Base-by-base conservation (phyloP, 2,329 filamentous ascomycete genomes). In the Fusarium succisae region DNA sequence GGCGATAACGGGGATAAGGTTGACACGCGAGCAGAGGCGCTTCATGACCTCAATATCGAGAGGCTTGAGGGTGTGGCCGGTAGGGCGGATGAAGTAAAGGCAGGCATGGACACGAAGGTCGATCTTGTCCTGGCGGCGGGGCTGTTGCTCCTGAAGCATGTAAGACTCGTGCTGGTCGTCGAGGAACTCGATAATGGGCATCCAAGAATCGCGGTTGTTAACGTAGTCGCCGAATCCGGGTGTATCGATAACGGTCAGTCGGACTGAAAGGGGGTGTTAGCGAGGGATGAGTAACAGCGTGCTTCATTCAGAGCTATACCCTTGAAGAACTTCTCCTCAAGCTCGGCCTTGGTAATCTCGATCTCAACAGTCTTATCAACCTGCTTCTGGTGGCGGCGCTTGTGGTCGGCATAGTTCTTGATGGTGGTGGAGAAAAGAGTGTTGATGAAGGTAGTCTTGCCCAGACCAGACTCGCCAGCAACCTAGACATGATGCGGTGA, bases 291-390 rank as follows among this genome's bases (percentile, higher is more conserved):
- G 41, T 26, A 61, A 59, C 35, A 63, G 56, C 30, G 32, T 38
- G 48, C 7, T 66, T 65, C 45, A 59, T 60, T 43, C n/a, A n/a
- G 53, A 60, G 67, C 35, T 50, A 65, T 88, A 98, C 96, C 96
- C 91, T 99, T 99, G 93, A 99, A 99, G 90, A 99, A 99, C 89
- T 99, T 99, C 92, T 99, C 96, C 87, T 99, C 96, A 75, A 99
- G 88, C 88, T 99, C 96, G 69, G 96, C 96, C 91, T 99, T 99
- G 84, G 96, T 99, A 83, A 99, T 99, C 86, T 99, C 96, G 79
- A 99, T 99, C 88, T 99, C 97, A 76, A 99, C 96, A 17, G 96
- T 99, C 91, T 98, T 98, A 88, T 99, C 96, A 79, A 98, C 91
- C 89, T 99, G 96, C 91, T 99, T 99, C 87, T 96, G 94, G 86